Percentiles rank a stretch among this genome's conserved stretches.
phyloP scores from a whole-genome alignment of 768 basidiomycete species.

The Trametes punicea region DNA sequence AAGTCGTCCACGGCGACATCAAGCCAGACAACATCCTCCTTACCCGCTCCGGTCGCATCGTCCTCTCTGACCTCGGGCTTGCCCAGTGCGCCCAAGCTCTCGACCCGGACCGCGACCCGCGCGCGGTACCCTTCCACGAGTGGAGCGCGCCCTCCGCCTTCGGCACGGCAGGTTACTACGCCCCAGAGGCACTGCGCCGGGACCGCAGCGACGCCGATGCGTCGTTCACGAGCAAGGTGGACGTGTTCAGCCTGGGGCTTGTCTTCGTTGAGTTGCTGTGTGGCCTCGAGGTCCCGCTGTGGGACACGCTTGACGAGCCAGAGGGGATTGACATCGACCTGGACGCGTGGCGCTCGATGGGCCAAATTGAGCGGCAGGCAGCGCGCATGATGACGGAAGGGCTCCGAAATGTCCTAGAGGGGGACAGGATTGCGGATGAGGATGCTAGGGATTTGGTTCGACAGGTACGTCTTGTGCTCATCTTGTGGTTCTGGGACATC shows the following conservation, averaged over 20 bases:
- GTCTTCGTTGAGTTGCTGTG: constrained; percentile 42
- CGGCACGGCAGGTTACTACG: constrained; percentile 40
- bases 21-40: constrained; percentile 23
- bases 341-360: background rate
- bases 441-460: background rate
- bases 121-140: background rate
- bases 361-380: background rate
- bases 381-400: constrained; percentile 8
- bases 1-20: constrained; percentile 20
- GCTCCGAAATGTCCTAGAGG: background rate
- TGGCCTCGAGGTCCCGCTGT: constrained; percentile 1
- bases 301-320: background rate
- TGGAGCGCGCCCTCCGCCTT: constrained; percentile 21
- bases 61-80: constrained; percentile 22
- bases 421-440: background rate
- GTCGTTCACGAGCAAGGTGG: constrained; percentile 25
- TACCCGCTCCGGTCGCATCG: constrained; percentile 12
- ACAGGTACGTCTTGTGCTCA: background rate
- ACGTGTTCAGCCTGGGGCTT: constrained; percentile 47
- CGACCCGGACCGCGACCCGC: background rate
- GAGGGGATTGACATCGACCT: background rate
- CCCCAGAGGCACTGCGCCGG: constrained; percentile 42
- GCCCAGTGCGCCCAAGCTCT: background rate
- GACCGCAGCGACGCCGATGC: constrained; percentile 35
- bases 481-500: background rate